Conservation (phyloP, 352 stramenopile genomes). For the Labyrinthula sp. region DNA sequence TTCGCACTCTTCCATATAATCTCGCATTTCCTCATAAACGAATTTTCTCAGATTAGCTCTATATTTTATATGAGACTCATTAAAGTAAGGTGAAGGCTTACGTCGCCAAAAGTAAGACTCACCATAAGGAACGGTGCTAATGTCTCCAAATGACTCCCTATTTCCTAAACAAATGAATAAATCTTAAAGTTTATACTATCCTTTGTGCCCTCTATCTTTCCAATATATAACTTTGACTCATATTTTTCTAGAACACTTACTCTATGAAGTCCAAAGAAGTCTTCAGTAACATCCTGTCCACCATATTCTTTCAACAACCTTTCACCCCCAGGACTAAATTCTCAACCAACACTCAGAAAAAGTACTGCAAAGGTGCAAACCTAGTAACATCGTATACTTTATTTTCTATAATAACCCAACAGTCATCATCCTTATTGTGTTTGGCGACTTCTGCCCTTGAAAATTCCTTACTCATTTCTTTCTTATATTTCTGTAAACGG, state of each 20-base stretch:
- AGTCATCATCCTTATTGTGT: constrained; percentile 24
- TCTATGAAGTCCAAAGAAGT: constrained; percentile 26
- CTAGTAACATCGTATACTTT: constrained; percentile 17
- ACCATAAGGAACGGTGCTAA: constrained; percentile 18
- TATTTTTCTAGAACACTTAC: constrained; percentile 16
- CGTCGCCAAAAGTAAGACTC: constrained; percentile 17
- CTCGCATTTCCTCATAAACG: constrained; percentile 11
- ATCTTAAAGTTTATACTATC: neutral
- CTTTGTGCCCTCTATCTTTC: constrained; percentile 13
- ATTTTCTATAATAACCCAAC: constrained; percentile 21
- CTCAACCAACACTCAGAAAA: too few species aligned
- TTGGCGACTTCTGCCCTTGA: constrained; percentile 17
- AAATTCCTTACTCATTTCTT: constrained; percentile 12
- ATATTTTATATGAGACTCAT: constrained; percentile 4
- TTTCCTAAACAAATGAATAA: too few species aligned
- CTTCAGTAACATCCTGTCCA: constrained; percentile 23
- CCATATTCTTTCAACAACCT: constrained; percentile 15
- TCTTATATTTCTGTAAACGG: neutral
- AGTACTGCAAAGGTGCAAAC: constrained; percentile 29
- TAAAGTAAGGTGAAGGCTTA: constrained; percentile 17
- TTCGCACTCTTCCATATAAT: constrained; percentile 5
- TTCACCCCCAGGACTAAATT: constrained; percentile 16
- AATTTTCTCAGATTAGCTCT: constrained; percentile 10
- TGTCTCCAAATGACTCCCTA: neutral
- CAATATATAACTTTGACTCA: constrained; percentile 21